These are phyloP conservation scores for Patellifolia procumbens DNA, from an alignment of 179 eudicot species.

Conservation along the genomic window DNA sequence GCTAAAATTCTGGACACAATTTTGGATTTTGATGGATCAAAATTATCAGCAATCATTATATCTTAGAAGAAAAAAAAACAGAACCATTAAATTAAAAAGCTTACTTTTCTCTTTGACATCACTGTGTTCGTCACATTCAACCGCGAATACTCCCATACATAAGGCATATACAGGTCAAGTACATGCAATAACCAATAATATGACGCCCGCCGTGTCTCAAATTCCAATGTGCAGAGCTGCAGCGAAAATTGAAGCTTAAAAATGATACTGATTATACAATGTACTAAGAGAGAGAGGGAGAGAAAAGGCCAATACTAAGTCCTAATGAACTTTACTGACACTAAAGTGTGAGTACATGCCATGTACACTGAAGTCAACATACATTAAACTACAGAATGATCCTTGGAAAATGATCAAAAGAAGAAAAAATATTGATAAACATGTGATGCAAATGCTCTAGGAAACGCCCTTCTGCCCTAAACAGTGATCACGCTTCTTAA, in stretches of 20 bases:
- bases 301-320: no score
- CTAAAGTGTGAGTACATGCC: no score
- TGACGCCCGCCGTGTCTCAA: conserved; percentile 96
- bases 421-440: neutral
- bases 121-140: conserved; percentile 86
- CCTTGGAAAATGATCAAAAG: neutral
- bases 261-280: no score
- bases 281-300: no score
- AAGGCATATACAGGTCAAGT: conserved; percentile 76
- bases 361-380: no score
- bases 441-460: no score
- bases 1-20: neutral
- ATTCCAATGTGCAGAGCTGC: conserved; percentile 95
- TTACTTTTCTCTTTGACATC: conserved; percentile 97
- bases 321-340: no score
- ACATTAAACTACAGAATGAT: no score
- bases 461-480: no score
- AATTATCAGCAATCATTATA: neutral
- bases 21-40: neutral
- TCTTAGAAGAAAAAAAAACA: no score
- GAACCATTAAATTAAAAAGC: conserved; percentile 19
- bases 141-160: conserved; percentile 97
- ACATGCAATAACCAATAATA: conserved; percentile 93
- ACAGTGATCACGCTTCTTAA: no score
- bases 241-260: conserved; percentile 6